Conservation (phyloP, 345 rosid genomes). For the Gossypium rotundifolium region DNA sequence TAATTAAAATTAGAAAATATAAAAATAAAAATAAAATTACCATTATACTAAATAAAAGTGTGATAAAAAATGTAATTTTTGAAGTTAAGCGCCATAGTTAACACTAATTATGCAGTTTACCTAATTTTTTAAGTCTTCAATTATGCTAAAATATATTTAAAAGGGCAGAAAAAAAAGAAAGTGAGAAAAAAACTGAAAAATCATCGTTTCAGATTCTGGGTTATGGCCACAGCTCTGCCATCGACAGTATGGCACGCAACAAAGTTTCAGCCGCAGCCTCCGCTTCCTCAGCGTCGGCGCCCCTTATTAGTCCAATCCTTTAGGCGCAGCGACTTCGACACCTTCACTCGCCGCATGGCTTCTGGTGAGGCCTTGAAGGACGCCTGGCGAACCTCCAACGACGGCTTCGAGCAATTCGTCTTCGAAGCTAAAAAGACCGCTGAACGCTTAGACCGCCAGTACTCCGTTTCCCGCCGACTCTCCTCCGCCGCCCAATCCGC, state of each 20-base stretch:
- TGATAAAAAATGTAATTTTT: no score
- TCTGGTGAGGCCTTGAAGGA: slow-evolving; percentile 65
- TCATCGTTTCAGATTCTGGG: not conserved
- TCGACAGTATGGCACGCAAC: not conserved
- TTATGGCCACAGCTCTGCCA: slow-evolving; percentile 13
- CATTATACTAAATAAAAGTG: no score
- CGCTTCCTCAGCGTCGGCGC: slow-evolving; percentile 3
- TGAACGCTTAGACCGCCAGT: slow-evolving; percentile 70
- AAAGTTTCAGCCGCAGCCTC: not conserved
- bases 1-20: no score
- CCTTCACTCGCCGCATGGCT: slow-evolving; percentile 46
- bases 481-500: slow-evolving; percentile 54
- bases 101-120: no score
- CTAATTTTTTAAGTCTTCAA: no score
- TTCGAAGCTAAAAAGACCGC: slow-evolving; percentile 84
- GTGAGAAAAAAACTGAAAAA: not conserved
- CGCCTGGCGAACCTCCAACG: slow-evolving; percentile 82
- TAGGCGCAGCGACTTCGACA: slow-evolving; percentile 56
- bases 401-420: slow-evolving; percentile 69
- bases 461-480: slow-evolving; percentile 66
- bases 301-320: slow-evolving; percentile 29
- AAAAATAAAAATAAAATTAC: no score
- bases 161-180: not conserved
- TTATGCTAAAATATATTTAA: no score
- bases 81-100: no score